phyloP scores from a whole-genome alignment of 1,284 basidiomycete genomes.

The Marasmius oreades region DNA sequence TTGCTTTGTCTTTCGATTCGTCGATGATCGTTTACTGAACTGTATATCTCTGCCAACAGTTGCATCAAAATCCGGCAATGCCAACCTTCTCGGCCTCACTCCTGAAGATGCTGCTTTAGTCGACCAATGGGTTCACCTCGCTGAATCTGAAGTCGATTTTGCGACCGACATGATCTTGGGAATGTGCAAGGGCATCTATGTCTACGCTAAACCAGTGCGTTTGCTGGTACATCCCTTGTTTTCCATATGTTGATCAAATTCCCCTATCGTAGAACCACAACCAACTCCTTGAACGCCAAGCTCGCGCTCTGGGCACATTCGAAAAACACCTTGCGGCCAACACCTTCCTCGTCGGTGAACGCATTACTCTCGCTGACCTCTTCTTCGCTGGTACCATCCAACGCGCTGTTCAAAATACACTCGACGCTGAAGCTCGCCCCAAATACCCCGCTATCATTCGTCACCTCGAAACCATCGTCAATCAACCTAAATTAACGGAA shows the following conservation, averaged over 20 bases:
- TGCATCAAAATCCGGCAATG: slow-evolving; percentile 46
- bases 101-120: slow-evolving; percentile 39
- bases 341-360: slow-evolving; percentile 93
- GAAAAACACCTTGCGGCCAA: slow-evolving; percentile 73
- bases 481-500: slow-evolving; percentile 74
- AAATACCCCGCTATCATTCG: slow-evolving; percentile 80
- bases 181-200: slow-evolving; percentile 37
- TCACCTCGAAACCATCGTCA: slow-evolving; percentile 79
- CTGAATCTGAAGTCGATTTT: slow-evolving; percentile 35
- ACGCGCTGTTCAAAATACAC: slow-evolving; percentile 42
- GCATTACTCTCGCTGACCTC: slow-evolving; percentile 92
- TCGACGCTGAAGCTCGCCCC: slow-evolving; percentile 65
- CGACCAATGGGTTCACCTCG: slow-evolving; percentile 46
- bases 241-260: not conserved
- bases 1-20: slow-evolving; percentile 1
- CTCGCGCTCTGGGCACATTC: slow-evolving; percentile 60
- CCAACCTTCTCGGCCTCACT: slow-evolving; percentile 37
- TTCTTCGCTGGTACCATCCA: slow-evolving; percentile 59
- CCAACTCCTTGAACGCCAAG: slow-evolving; percentile 46
- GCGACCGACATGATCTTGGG: slow-evolving; percentile 33
- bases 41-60: slow-evolving; percentile 49
- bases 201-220: slow-evolving; percentile 66
- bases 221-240: slow-evolving; percentile 4
- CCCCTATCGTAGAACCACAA: slow-evolving; percentile 50
- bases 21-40: slow-evolving; percentile 13